A percentile compares a stretch with the other conserved stretches of the same genome.
These are phyloP conservation scores for Scheffersomyces stambukii DNA, from an alignment of 1,139 yeast genomes.

Conservation along the genomic window DNA sequence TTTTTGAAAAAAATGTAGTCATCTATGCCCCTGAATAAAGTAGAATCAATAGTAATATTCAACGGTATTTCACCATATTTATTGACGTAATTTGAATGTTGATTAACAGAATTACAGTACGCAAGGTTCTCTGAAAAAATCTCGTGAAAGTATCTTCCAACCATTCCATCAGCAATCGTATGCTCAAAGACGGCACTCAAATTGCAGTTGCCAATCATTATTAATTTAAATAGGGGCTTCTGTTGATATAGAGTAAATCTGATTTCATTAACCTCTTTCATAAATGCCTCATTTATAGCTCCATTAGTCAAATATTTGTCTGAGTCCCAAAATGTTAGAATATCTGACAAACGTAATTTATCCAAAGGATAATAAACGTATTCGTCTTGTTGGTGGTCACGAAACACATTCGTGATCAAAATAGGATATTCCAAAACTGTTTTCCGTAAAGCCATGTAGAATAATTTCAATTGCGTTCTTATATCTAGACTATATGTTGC, in stretches of 20 bases:
- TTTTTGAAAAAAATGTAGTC: slow-evolving; percentile 20
- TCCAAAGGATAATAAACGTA: slow-evolving; percentile 23
- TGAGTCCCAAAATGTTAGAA: slow-evolving; percentile 16
- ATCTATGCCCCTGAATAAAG: slow-evolving; percentile 17
- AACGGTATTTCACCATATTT: slow-evolving; percentile 13
- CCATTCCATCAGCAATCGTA: slow-evolving; percentile 40
- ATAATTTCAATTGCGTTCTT: slow-evolving; percentile 9
- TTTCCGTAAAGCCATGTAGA: slow-evolving; percentile 28
- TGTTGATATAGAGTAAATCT: slow-evolving; percentile 21
- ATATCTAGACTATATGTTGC: slow-evolving; percentile 28
- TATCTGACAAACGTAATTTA: slow-evolving; percentile 19
- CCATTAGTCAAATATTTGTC: slow-evolving; percentile 15
- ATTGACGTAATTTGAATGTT: slow-evolving; percentile 6
- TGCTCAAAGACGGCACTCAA: slow-evolving; percentile 35
- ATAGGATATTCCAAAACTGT: slow-evolving; percentile 33
- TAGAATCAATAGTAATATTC: slow-evolving; percentile 2
- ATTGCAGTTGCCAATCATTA: slow-evolving; percentile 21
- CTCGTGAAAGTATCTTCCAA: slow-evolving; percentile 37
- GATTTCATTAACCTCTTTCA: slow-evolving; percentile 22
- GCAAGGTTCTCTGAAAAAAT: slow-evolving; percentile 27
- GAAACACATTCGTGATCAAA: slow-evolving; percentile 27
- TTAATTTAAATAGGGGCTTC: slow-evolving; percentile 28
- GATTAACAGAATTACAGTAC: slow-evolving; percentile 8
- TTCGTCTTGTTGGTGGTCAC: slow-evolving; percentile 10
- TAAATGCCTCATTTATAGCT: slow-evolving; percentile 21